Percentiles rank a stretch among this genome's conserved stretches.
These are phyloP conservation scores for Blastocystis sp. DNA, from an alignment of 352 stramenopile genomes.

Conservation along the genomic window DNA sequence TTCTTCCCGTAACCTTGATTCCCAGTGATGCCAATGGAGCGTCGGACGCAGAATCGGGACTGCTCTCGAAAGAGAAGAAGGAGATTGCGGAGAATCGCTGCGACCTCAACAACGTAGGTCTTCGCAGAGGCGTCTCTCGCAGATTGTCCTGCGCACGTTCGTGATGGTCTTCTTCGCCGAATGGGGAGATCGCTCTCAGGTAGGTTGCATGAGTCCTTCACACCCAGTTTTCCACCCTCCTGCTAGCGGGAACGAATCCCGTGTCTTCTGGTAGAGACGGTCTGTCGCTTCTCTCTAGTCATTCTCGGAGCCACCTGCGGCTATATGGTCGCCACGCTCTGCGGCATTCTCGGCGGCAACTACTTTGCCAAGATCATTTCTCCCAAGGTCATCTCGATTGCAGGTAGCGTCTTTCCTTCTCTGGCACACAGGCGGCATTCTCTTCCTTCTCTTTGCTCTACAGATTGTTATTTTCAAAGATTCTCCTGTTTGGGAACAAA, in stretches of 20 bases:
- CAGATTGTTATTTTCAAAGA: constrained; percentile 60
- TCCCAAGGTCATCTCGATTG: constrained; percentile 71
- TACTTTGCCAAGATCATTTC: constrained; percentile 75
- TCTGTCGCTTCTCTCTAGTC: constrained; percentile 59
- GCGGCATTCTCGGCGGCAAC: constrained; percentile 73
- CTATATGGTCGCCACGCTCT: constrained; percentile 75
- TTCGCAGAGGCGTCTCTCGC: neutral
- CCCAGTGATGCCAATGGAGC: neutral
- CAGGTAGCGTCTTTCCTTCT: constrained; percentile 58
- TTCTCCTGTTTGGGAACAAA: constrained; percentile 8
- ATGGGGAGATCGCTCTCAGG: constrained; percentile 73
- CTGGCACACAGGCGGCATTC: constrained; percentile 61
- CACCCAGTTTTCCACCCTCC: constrained; percentile 17
- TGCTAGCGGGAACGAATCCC: constrained; percentile 29
- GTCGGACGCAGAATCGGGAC: constrained; percentile 17
- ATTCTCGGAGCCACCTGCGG: constrained; percentile 72
- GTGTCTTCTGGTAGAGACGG: constrained; percentile 65
- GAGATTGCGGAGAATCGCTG: neutral
- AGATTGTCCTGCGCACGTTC: constrained; percentile 73
- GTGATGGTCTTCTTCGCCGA: constrained; percentile 76
- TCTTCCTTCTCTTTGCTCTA: constrained; percentile 74
- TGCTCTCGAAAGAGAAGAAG: neutral
- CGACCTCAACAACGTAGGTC: neutral
- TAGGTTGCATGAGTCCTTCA: neutral
- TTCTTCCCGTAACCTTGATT: too few species aligned